Evolutionary conservation across 2,329 filamentous ascomycete species (phyloP), one percentile per base, ranked within the genome.

Genomic region (Chaetomium strumarium): DNA sequence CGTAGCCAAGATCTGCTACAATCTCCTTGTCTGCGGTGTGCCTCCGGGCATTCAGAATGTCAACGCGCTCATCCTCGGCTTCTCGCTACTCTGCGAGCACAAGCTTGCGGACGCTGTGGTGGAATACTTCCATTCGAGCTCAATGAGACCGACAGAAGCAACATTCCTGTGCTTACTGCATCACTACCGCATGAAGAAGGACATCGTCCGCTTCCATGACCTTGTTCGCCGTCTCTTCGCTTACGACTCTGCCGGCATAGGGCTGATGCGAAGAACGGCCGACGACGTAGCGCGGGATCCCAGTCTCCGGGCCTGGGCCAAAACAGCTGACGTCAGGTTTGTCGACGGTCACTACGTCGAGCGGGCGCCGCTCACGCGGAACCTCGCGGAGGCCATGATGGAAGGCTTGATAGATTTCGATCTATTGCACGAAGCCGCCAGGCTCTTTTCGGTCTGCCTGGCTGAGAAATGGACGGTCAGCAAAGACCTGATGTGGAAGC

Each of bases 1-100:
- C 16, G 65, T 74, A 31, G 66, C 63, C n/a, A 75, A 73, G 60
- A 71, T 83, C 48, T 81, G 78, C 66, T 84, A 84, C 67, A 89
- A 88, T 62, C 70, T 93, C 3, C 74, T 89, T 14, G 70, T 81
- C 3, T 82, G 80, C 2, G 66, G 75, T 2, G 72, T 79, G 16
- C 78, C 82, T 0, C 85, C 87, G 0, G 80, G 80, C 56, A 76
- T 87, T 34, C 75, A 82, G 58, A 89, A 84, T 3, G 89, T 84
- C 70, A 90, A 90, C 63, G 76, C 77, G 12, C 74, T 93, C 24
- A 76, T 92, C 2, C 66, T 79, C n/a, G 79, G 80, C n/a, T 82
- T 92, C 46, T 75, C 78, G 48, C 71, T 73, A 31, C 64, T 76
- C 5, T 70, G 74, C 29, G 70, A 76, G 48, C 71, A 75, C 51